phyloP scores from a whole-genome alignment of 139 green algal genomes.

The Protoeuglena noctilucae region DNA sequence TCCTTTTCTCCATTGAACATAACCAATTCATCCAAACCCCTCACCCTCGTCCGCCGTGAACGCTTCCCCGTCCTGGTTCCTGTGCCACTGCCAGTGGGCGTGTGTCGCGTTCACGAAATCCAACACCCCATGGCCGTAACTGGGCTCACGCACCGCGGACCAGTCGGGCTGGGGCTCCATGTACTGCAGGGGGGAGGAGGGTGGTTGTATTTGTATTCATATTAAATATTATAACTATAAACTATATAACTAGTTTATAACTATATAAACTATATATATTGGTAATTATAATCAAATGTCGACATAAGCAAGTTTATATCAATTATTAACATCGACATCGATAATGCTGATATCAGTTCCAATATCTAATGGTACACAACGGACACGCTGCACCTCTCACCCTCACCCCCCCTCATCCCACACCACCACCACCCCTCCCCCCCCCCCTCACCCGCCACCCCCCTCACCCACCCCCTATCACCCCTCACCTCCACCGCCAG shows the following conservation, averaged over 20 bases:
- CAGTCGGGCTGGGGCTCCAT: slow-evolving; percentile 33
- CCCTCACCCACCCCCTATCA: slow-evolving; percentile 1
- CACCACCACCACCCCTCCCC: too few species aligned
- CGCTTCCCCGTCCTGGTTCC: slow-evolving; percentile 33
- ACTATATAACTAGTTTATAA: too few species aligned
- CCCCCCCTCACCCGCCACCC: too few species aligned
- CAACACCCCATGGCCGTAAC: slow-evolving; percentile 43
- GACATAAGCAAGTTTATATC: background rate
- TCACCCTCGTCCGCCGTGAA: slow-evolving; percentile 13
- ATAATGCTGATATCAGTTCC: too few species aligned
- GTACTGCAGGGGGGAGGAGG: slow-evolving; percentile 11
- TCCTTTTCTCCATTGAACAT: too few species aligned
- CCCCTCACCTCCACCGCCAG: too few species aligned
- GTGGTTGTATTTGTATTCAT: too few species aligned
- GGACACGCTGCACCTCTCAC: slow-evolving; percentile 14
- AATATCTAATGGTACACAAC: too few species aligned
- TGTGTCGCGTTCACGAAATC: slow-evolving; percentile 41
- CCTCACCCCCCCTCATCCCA: too few species aligned
- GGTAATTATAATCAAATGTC: too few species aligned
- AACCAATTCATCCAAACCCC: too few species aligned
- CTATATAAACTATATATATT: slow-evolving; percentile 2
- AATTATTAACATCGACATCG: background rate
- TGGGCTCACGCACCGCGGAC: slow-evolving; percentile 37
- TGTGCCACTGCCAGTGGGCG: slow-evolving; percentile 38
- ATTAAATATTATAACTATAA: too few species aligned